phyloP scores from a whole-genome alignment of 2,329 filamentous ascomycete genomes.

The Sclerotinia subarctica region DNA sequence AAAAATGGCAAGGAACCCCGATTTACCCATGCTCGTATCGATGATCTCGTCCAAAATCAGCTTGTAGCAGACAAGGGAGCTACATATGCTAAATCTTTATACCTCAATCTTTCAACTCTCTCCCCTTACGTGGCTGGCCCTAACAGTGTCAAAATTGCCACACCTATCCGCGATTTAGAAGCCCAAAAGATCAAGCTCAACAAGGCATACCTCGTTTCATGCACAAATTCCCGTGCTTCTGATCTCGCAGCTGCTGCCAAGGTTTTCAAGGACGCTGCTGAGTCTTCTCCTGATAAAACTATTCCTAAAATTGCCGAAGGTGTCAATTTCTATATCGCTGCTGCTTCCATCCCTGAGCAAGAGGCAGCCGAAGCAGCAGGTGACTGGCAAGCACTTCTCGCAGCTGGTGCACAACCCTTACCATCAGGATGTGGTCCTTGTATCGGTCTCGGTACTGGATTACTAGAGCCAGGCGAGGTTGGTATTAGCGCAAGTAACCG shows the following conservation, averaged over 20 bases:
- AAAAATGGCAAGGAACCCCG: constrained; percentile 49
- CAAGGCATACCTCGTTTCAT: constrained; percentile 84
- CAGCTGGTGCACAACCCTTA: constrained; percentile 71
- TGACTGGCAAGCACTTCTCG: constrained; percentile 79
- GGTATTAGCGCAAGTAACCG: constrained; percentile 82
- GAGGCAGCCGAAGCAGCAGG: constrained; percentile 72
- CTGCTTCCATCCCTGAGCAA: constrained; percentile 78
- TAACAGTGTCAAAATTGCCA: constrained; percentile 86
- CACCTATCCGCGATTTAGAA: constrained; percentile 71
- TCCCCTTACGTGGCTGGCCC: constrained; percentile 83
- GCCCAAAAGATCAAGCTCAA: constrained; percentile 71
- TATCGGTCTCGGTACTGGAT: constrained; percentile 75
- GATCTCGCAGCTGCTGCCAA: constrained; percentile 79
- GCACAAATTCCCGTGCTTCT: constrained; percentile 80
- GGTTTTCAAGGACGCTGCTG: constrained; percentile 77
- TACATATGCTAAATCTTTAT: constrained; percentile 77
- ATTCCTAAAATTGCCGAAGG: constrained; percentile 66
- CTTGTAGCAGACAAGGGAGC: constrained; percentile 72
- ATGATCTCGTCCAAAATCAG: constrained; percentile 66
- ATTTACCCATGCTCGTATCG: constrained; percentile 70
- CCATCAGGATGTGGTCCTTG: constrained; percentile 78
- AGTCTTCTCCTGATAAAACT: constrained; percentile 54
- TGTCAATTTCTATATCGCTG: constrained; percentile 86
- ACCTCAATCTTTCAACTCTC: constrained; percentile 77
- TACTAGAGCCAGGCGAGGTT: constrained; percentile 81